phyloP scores from a whole-genome alignment of 139 green algal genomes.

The Zygnema circumcarinatum region DNA sequence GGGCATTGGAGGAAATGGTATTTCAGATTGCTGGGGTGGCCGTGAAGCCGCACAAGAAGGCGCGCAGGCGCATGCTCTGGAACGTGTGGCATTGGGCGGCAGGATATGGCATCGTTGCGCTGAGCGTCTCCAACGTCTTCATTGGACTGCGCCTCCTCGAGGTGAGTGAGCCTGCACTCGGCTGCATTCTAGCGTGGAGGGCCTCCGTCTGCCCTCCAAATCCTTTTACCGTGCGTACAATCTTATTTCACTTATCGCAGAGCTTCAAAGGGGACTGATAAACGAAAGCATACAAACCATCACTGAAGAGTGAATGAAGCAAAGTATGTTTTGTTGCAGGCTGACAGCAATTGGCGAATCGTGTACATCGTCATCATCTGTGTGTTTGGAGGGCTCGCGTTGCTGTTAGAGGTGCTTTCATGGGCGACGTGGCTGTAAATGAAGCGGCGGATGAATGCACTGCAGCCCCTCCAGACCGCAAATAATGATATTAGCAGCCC shows the following conservation, averaged over 20 bases:
- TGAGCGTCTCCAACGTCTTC: slow-evolving; percentile 17
- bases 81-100: slow-evolving; percentile 9
- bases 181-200: no score
- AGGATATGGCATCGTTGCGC: slow-evolving; percentile 8
- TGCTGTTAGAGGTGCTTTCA: neutral
- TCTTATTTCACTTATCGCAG: no score
- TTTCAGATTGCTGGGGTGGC: neutral
- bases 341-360: neutral
- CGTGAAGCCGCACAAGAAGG: neutral
- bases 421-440: neutral
- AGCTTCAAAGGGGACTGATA: no score
- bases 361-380: slow-evolving; percentile 6
- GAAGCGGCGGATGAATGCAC: no score
- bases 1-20: no score
- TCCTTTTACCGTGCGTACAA: neutral
- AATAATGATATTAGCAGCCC: no score
- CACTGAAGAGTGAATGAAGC: no score
- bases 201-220: neutral
- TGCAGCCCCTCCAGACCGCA: no score
- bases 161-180: no score
- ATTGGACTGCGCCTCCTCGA: slow-evolving; percentile 24
- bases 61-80: neutral
- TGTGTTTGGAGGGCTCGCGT: neutral
- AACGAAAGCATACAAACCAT: no score
- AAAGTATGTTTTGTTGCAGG: neutral